Evolutionary conservation across 2,329 filamentous ascomycete species (phyloP), one percentile per base, ranked within the genome.

Genomic region (Fusarium camptoceras): DNA sequence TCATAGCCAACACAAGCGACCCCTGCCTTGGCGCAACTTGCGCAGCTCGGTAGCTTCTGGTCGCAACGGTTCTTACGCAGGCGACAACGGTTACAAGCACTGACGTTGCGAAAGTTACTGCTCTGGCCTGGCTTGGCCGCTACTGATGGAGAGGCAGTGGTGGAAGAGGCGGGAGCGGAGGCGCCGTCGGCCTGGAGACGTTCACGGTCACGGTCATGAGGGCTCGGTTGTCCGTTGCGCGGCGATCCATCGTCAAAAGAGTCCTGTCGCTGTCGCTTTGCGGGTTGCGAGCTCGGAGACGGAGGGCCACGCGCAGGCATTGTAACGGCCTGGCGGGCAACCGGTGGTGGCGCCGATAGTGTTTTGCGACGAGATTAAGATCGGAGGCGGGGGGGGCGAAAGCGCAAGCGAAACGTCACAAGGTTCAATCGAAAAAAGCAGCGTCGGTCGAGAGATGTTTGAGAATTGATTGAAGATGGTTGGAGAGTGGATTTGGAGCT

Each of bases 1-100:
- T 98, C 95, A 80, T 97, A 98, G 68, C 95, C 95, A 53, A 98
- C 94, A 79, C 96, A 98, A 72, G 92, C 91, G 47, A 97, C 93
- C 62, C 88, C 88, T n/a, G 93, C 94, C 83, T 98, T 98, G 79
- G 94, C 94, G 81, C 95, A 98, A 73, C 93, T 93, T 43, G 92
- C 91, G 79, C 95, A 98, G 75, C 92, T 93, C 11, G 95, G 95
- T 66, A 98, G 86, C 71, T 92, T 91, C 85, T 98, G 95, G 81
- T 98, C 95, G 81, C 95, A 98, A 55, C 94, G 88, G 78, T 98
- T 98, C 85, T 98, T 98, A 76, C 95, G 89, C 78, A 97, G 83
- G 47, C 95, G 89, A 80, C 95, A 98, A 42, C 94, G 89, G 83
- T 98, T 97, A 82, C 95, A 98, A 59, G 95, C 95, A 79, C 93